Evolutionary conservation across 805 yeast genomes (phyloP), one percentile per base, ranked within the genome.

Genomic region (Isabelozyma pseudorhagii): DNA sequence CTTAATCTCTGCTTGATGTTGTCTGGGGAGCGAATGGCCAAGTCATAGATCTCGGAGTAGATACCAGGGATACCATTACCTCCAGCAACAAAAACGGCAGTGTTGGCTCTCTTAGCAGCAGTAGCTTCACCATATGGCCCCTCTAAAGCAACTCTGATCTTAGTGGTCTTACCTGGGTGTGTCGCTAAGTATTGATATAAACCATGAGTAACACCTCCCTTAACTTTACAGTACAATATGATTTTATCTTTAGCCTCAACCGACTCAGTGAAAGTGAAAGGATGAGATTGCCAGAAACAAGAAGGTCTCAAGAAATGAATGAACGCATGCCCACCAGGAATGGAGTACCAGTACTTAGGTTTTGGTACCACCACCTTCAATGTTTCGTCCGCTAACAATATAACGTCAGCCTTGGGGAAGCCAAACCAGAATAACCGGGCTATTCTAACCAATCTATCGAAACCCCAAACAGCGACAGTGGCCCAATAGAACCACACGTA

Each of bases 31-130:
- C 57, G 61, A 13, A 39, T 44, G 15, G 65, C 64, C 48, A 68
- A 51, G 50, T 67, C 63, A 39, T 56, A 47, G 42, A 73, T 75
- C 55, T 75, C 77, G 14, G 74, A 71, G 44, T 68, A 64, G 21
- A 76, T 66, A 18, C 83, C 88, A 0, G 93, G 84, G 46, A 87
- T 72, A 47, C 94, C 94, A 47, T 82, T 82, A 29, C 94, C 93
- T 44, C 90, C 92, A 7, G 92, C 86, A 21, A 87, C 53, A 42
- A 84, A 74, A 6, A 85, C 72, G 5, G 84, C 78, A 49, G 79
- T 75, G 44, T 81, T 78, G 56, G 77, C 84, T 42, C 71, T 67
- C 27, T 70, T 66, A 13, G 81, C 67, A 2, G 84, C 79, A 4
- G 79, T 61, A 2, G 77, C 54, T 39, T 73, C 71, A 3, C 93